Percentiles rank a stretch among this genome's conserved stretches.
Conservation (phyloP, 2,329 filamentous ascomycete species). For the Lasiodiplodia hormozganensis region DNA sequence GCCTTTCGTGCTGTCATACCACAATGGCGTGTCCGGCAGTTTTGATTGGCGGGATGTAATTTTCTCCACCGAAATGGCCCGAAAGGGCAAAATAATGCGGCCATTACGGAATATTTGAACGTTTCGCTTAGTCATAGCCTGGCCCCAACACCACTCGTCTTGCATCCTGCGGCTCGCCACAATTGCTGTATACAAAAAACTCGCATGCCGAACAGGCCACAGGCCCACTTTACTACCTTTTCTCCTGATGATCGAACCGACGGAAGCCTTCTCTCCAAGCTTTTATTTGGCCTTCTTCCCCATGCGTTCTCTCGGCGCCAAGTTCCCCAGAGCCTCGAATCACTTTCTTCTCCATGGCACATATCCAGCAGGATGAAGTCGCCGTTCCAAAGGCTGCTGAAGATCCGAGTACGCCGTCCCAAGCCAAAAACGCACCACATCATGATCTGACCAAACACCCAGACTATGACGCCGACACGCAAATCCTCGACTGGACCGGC, state of each 20-base stretch:
- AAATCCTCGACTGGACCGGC: conserved; percentile 56
- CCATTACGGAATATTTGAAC: conserved; percentile 8
- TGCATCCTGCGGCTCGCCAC: background rate
- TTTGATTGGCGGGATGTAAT: background rate
- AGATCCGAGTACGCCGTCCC: background rate
- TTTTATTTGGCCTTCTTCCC: background rate
- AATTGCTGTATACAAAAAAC: background rate
- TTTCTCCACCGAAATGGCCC: background rate
- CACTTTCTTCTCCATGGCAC: background rate
- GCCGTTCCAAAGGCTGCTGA: background rate
- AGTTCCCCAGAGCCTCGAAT: background rate
- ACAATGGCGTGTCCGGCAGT: background rate
- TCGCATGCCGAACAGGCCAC: background rate
- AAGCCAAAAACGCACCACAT: background rate
- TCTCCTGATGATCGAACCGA: background rate
- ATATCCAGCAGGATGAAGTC: background rate
- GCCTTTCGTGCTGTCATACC: background rate
- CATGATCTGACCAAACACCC: background rate
- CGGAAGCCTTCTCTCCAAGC: background rate
- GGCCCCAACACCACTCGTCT: background rate
- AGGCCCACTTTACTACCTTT: background rate
- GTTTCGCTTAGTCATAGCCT: background rate
- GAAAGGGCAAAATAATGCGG: conserved; percentile 12
- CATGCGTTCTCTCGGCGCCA: background rate
- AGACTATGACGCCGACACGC: background rate